Base-by-base conservation (phyloP, 305 asterid genomes). In the Caryopteris hybrid region DNA sequence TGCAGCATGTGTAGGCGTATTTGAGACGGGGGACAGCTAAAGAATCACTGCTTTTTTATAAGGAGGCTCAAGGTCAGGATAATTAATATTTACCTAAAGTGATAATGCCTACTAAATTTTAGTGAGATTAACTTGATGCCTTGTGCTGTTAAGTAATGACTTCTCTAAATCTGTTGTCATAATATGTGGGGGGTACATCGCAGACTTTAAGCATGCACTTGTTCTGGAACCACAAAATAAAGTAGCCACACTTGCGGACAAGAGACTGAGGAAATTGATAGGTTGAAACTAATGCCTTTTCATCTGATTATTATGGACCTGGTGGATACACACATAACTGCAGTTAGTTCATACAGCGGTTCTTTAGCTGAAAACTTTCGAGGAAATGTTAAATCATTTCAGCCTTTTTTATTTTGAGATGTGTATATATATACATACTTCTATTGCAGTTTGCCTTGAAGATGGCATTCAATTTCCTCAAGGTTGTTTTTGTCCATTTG, bases 11-110 rank as follows among this genome's bases (percentile, higher is more conserved):
- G 71, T 89, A 92, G 81, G 92, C 96, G 42, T 92, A 87, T 77
- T 74, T 92, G 85, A 88, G 98, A 64, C 88, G 96, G 75, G 96
- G 96, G 54, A 88, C 92, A n/a, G n/a, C n/a, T n/a, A n/a, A n/a
- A n/a, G n/a, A n/a, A n/a, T n/a, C n/a, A n/a, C n/a, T n/a, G n/a
- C n/a, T n/a, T n/a, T n/a, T n/a, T n/a, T n/a, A n/a, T n/a, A n/a
- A n/a, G n/a, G n/a, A n/a, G n/a, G n/a, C n/a, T n/a, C n/a, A n/a
- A n/a, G n/a, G n/a, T n/a, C n/a, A n/a, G n/a, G n/a, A n/a, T n/a
- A n/a, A n/a, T n/a, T n/a, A n/a, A n/a, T n/a, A n/a, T n/a, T n/a
- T n/a, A n/a, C n/a, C n/a, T n/a, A n/a, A 34, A 34, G 11, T 34
- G 16, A 12, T 54, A 2, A 48, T 23, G 56, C n/a, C 23, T 61